A percentile compares a stretch with the other conserved stretches of the same genome.
phyloP scores from a whole-genome alignment of 495 filamentous ascomycete species.

The Penicilliopsis zonata region DNA sequence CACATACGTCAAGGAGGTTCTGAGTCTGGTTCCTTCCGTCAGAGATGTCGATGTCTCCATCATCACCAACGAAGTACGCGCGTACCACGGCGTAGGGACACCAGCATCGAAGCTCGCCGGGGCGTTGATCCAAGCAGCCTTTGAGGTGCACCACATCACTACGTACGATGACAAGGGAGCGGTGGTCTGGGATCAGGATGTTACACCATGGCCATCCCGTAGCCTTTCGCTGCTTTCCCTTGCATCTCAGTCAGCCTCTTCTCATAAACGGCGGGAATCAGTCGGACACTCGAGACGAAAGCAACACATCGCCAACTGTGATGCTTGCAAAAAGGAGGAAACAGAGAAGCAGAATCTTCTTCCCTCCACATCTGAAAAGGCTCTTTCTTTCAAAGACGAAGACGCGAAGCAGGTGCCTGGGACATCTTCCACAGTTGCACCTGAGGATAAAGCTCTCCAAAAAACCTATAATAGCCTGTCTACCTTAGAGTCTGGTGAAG shows the following conservation, averaged over 20 bases:
- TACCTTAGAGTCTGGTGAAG: neutral
- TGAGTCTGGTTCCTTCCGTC: constrained; percentile 22
- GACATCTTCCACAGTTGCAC: constrained; percentile 1
- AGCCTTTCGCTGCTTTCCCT: constrained; percentile 12
- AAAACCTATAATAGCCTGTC: neutral
- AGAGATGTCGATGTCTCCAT: constrained; percentile 30
- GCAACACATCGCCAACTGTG: constrained; percentile 33
- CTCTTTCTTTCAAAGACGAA: constrained; percentile 5
- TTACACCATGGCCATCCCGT: constrained; percentile 17
- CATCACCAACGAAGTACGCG: constrained; percentile 31
- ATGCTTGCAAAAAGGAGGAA: constrained; percentile 35
- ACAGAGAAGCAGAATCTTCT: no score
- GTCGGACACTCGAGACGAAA: constrained; percentile 11
- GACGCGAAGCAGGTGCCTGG: neutral
- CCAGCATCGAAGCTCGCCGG: constrained; percentile 21
- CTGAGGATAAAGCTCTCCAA: constrained; percentile 1
- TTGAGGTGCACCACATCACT: constrained; percentile 36
- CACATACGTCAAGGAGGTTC: constrained; percentile 30
- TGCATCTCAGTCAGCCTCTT: constrained; percentile 11
- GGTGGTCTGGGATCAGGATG: constrained; percentile 22
- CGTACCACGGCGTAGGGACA: constrained; percentile 19
- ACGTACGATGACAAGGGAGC: constrained; percentile 21
- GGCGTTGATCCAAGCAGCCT: constrained; percentile 34
- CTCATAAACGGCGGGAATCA: constrained; percentile 14
- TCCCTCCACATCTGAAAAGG: neutral